These are phyloP conservation scores for Magnolia changhungtana DNA, from an alignment of 164 flowering plant genomes.

Conservation along the genomic window DNA sequence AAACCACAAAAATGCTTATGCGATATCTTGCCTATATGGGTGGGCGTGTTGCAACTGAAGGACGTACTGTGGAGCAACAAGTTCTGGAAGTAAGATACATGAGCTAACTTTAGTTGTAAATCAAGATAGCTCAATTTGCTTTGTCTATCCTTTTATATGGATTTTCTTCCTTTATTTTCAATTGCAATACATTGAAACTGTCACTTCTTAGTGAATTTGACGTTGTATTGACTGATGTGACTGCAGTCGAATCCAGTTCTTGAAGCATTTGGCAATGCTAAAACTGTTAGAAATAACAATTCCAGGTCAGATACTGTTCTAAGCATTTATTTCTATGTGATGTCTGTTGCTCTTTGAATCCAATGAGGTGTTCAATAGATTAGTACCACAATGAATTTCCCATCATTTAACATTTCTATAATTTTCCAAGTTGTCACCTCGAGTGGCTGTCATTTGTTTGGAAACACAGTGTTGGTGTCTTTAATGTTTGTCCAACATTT, in stretches of 20 bases:
- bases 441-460: too few relatives aligned
- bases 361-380: background rate
- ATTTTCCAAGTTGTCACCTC: too few relatives aligned
- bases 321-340: background rate
- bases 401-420: too few relatives aligned
- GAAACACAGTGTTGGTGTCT: too few relatives aligned
- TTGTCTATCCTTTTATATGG: background rate
- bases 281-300: constrained; percentile 78
- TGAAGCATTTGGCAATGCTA: constrained; percentile 94
- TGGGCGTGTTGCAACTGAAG: constrained; percentile 59
- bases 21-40: constrained; percentile 83
- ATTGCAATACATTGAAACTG: background rate
- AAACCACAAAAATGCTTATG: constrained; percentile 93
- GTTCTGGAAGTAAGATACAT: constrained; percentile 69
- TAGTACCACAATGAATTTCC: background rate
- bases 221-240: constrained; percentile 12
- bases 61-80: constrained; percentile 72
- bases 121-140: background rate
- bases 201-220: constrained; percentile 6
- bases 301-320: constrained; percentile 55
- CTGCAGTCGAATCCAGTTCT: constrained; percentile 91
- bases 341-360: background rate
- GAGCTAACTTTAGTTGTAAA: constrained; percentile 4
- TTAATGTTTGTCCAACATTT: too few relatives aligned
- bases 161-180: background rate